Base-by-base conservation (phyloP, 2,329 filamentous ascomycete genomes). In the Neofusicoccum sp. region DNA sequence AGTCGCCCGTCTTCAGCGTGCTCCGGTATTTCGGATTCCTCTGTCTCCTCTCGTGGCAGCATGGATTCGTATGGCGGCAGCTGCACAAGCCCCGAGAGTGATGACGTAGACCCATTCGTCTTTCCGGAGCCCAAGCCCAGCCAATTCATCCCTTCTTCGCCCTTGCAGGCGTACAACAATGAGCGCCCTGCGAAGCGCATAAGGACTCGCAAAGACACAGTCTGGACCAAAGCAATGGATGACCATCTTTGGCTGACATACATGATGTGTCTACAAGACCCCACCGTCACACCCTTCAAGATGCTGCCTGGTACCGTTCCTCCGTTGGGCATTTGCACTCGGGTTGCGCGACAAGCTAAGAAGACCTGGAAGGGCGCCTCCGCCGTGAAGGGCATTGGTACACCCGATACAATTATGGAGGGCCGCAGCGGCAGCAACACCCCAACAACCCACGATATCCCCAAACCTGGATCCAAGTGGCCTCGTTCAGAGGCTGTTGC, bases 161-260 rank as follows among this genome's bases (percentile, higher is more conserved):
- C 74, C 28, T 63, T 73, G 6, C 65, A 69, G 33, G 60, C 64
- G 20, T 70, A 70, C 34, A 48, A 61, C 41, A 69, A 68, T 48
- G 66, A 66, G 33, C 65, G 64, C 40, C 69, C 65, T 6, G 57
- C 69, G 9, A 80, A 79, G 68, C 78, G 78, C 62, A 66, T 76
- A 58, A 80, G 77, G 68, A 71, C 76, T 36, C 73, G 72, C 54
- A 74, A 71, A 45, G 69, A 67, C 68, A 70, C 73, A 5, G 76
- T 73, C 41, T 88, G 85, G 81, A 86, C 82, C 4, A 75, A 81
- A 44, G 84, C 86, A 56, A 87, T 87, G 84, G 86, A 88, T 68
- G 80, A 83, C 60, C 86, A 88, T 68, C 73, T 88, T 33, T 87
- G 86, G 85, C 82, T 85, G 69, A 86, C 84, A 7, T 88, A 87